phyloP scores from a whole-genome alignment of 140 eudicot genomes.

The Senecio squalidus region DNA sequence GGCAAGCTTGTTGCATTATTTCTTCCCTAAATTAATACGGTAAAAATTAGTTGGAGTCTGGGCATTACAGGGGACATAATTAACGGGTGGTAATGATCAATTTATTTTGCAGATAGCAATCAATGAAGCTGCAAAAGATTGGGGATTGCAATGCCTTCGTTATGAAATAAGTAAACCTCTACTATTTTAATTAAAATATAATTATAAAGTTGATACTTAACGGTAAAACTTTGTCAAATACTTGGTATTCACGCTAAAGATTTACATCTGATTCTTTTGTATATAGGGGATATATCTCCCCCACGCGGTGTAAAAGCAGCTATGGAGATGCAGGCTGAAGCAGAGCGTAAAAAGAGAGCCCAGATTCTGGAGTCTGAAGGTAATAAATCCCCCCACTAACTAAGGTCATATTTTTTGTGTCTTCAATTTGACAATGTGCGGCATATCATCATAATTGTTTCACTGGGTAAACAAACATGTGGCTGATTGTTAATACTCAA shows the following conservation, averaged over 20 bases:
- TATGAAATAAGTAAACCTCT: conserved; percentile 73
- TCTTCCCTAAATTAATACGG: background rate
- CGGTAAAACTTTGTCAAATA: background rate
- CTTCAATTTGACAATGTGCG: background rate
- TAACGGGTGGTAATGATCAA: conserved; percentile 9
- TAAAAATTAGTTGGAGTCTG: conserved; percentile 1
- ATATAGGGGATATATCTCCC: conserved; percentile 91
- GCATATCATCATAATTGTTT: background rate
- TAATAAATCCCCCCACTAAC: conserved; percentile 10
- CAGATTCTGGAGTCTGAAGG: conserved; percentile 91
- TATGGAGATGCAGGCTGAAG: conserved; percentile 99
- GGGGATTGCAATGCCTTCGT: conserved; percentile 92
- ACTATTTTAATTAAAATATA: background rate
- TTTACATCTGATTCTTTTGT: background rate
- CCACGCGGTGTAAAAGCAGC: conserved; percentile 78
- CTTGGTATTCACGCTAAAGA: background rate
- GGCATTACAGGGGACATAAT: conserved; percentile 5
- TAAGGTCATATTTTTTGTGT: background rate
- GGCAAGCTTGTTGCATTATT: background rate
- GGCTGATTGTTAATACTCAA: background rate
- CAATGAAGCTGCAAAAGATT: conserved; percentile 77
- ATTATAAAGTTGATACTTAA: conserved; percentile 12
- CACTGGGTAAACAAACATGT: background rate
- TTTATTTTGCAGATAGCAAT: conserved; percentile 59
- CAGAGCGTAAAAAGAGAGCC: conserved; percentile 94